Percentiles rank a stretch among this genome's conserved stretches.
Evolutionary conservation across 495 filamentous ascomycete species (phyloP).

Genomic region (Hyaloscypha hepaticicola): DNA sequence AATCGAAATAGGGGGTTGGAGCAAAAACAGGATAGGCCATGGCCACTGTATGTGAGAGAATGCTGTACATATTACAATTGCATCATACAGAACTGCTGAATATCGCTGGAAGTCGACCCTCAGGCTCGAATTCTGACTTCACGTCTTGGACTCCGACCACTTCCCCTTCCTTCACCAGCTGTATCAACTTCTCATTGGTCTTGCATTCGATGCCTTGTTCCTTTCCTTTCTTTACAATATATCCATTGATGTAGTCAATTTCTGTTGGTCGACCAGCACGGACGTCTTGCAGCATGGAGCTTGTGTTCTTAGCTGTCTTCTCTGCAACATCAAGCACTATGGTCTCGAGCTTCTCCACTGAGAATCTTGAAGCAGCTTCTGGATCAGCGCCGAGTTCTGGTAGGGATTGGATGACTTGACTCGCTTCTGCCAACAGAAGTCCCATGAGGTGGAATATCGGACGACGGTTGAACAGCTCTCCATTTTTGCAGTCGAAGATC

Average conservation of each 20-base stretch:
- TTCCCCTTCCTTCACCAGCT: neutral
- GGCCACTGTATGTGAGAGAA: neutral
- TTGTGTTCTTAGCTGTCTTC: conserved; percentile 66
- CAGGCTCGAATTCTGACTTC: neutral
- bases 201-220: conserved; percentile 65
- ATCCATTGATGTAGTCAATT: conserved; percentile 84
- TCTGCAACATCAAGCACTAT: conserved; percentile 55
- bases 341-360: conserved; percentile 53
- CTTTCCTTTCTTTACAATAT: conserved; percentile 63
- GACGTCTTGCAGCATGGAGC: conserved; percentile 82
- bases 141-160: neutral
- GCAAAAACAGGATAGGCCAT: neutral
- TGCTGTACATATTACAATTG: conserved; percentile 16
- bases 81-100: neutral
- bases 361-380: conserved; percentile 47
- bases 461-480: conserved; percentile 62
- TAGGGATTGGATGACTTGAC: conserved; percentile 45
- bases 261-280: conserved; percentile 62
- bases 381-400: conserved; percentile 30
- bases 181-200: conserved; percentile 8
- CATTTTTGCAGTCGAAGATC: conserved; percentile 70
- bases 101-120: neutral
- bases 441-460: conserved; percentile 54
- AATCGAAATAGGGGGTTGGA: conserved; percentile 26
- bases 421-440: conserved; percentile 63